Evolutionary conservation across 805 yeast species (phyloP), one percentile per base, ranked within the genome.

Genomic region (Yarrowia osloensis): DNA sequence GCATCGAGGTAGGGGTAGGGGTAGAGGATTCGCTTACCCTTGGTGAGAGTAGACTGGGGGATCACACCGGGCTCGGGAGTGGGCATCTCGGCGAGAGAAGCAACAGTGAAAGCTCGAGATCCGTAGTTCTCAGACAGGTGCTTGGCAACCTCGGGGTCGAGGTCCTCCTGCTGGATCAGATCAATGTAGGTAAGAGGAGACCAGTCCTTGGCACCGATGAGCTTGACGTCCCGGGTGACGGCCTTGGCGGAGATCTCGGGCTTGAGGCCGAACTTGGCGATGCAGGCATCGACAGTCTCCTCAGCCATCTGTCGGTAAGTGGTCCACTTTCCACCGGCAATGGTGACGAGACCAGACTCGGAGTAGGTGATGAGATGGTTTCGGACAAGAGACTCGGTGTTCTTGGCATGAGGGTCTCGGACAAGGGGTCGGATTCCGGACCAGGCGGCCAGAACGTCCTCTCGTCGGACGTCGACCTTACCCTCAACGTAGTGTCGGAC

Each of bases 311-410:
- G 96, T 81, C 98, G 85, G 82, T 93, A 94, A 40, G 98, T 93
- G 66, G 98, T 93, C 98, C 98, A 93, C 81, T 93, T 93, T 77
- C 98, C 98, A 74, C 98, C 98, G 21, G 96, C 88, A 71, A 93
- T 89, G 44, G 98, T 93, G 44, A 93, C 82, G 72, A 93, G 84
- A 28, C 94, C 95, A 67, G 89, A 82, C 68, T 82, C 86, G 37
- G 96, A 85, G 33, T 85, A 82, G 73, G 88, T 84, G 66, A 93
- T 83, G 73, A 93, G 82, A 78, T 93, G 98, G 71, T 90, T 89
- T 81, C 98, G 88, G 50, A 93, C 98, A 71, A 93, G 82, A 65
- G 92, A 93, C 80, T 92, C 95, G 68, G 98, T 93, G 55, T 87
- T 81, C 68, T 65, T 70, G 78, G 68, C 81, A 79, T 74, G 79